phyloP scores from a whole-genome alignment of 192 early-diverging fungal genomes.

The Coemansia sp. region DNA sequence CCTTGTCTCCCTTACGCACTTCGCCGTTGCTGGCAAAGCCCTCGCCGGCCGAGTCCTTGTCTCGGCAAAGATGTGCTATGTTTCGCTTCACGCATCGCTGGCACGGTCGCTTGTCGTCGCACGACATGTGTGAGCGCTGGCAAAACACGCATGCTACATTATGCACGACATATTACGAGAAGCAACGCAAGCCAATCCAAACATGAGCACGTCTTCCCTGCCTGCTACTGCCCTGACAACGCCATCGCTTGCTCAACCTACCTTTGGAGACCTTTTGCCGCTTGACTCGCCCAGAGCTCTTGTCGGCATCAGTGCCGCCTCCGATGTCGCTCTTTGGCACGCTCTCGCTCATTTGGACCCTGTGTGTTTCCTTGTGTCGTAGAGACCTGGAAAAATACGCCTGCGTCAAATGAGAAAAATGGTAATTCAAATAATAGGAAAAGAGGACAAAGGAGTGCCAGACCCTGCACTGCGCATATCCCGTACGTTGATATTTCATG shows the following conservation, averaged over 20 bases:
- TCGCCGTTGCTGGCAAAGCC: constrained; percentile 3
- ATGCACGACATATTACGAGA: not conserved
- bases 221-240: not conserved
- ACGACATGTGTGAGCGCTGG: constrained; percentile 94
- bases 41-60: constrained; percentile 59
- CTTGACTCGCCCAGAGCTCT: constrained; percentile 28
- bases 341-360: not conserved
- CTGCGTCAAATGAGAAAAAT: not conserved
- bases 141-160: constrained; percentile 88
- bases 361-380: not conserved
- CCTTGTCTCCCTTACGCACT: not conserved
- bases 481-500: too few species aligned
- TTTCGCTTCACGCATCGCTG: constrained; percentile 93
- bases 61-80: constrained; percentile 90
- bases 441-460: not conserved
- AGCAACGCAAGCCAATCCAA: too few species aligned
- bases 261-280: constrained; percentile 51
- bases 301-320: constrained; percentile 4
- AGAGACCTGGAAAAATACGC: not conserved
- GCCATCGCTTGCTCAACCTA: constrained; percentile 10
- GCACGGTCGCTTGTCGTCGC: constrained; percentile 88
- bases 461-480: too few species aligned
- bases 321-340: not conserved
- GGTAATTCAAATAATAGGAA: not conserved
- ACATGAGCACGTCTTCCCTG: not conserved